Evolutionary conservation across 2,329 filamentous ascomycete species (phyloP).

Genomic region (Fusarium napiforme): DNA sequence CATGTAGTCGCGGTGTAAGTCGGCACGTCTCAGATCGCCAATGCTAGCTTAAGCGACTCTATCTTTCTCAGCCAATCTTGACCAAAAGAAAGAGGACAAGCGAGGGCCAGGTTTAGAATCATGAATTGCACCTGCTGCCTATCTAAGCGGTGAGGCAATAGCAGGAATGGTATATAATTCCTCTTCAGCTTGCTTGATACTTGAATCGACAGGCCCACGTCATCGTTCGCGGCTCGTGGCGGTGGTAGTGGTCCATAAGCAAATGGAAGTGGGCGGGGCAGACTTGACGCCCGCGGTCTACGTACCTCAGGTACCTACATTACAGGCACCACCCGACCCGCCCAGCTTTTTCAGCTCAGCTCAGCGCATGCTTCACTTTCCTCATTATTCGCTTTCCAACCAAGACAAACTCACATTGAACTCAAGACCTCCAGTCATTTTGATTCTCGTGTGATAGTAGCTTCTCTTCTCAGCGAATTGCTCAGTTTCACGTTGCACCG

Average conservation of each 20-base stretch:
- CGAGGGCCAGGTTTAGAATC: not conserved
- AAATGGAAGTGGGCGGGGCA: slow-evolving; percentile 34
- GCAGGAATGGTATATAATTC: not conserved
- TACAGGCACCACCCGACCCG: slow-evolving; percentile 1
- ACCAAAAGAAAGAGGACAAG: not conserved
- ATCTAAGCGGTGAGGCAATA: slow-evolving; percentile 6
- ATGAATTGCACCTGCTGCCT: not conserved
- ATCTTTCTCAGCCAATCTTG: not conserved
- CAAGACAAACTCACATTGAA: not conserved
- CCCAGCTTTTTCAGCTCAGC: slow-evolving; percentile 22
- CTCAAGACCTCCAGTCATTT: not conserved
- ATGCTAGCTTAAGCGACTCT: not conserved
- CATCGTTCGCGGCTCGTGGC: slow-evolving; percentile 43
- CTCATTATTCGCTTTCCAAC: slow-evolving; percentile 6
- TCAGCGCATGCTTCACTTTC: slow-evolving; percentile 23
- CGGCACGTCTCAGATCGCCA: slow-evolving; percentile 3
- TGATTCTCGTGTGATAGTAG: not conserved
- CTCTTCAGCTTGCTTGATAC: not conserved
- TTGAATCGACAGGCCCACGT: slow-evolving; percentile 35
- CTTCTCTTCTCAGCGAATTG: slow-evolving; percentile 15
- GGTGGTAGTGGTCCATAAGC: slow-evolving; percentile 14
- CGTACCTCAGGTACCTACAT: not conserved
- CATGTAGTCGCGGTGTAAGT: slow-evolving; percentile 5
- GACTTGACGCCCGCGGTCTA: not conserved
- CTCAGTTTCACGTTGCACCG: slow-evolving; percentile 22